These are phyloP conservation scores for Fusarium nelsonii DNA, from an alignment of 2,329 filamentous ascomycete genomes.

Conservation along the genomic window DNA sequence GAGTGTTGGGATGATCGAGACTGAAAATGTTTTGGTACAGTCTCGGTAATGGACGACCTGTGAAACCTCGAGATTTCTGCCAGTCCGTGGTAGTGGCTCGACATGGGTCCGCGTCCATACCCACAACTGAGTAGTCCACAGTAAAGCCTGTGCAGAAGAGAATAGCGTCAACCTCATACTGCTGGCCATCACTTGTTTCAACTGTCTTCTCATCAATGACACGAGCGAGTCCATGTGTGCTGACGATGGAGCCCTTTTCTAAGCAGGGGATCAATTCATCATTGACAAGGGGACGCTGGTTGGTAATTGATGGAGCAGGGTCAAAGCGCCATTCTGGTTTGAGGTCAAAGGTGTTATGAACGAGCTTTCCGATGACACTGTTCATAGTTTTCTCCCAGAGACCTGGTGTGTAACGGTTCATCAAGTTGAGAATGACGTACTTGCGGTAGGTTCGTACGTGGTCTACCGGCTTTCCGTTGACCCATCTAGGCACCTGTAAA, in stretches of 20 bases:
- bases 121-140: slow-evolving; percentile 9
- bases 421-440: slow-evolving; percentile 13
- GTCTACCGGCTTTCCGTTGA: slow-evolving; percentile 13
- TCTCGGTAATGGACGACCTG: background rate
- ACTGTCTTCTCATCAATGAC: slow-evolving; percentile 11
- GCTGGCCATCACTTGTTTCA: slow-evolving; percentile 5
- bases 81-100: slow-evolving; percentile 7
- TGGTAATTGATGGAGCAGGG: slow-evolving; percentile 13
- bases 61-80: slow-evolving; percentile 4
- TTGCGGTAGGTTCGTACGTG: slow-evolving; percentile 15
- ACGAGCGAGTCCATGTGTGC: slow-evolving; percentile 1
- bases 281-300: slow-evolving; percentile 15
- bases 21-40: slow-evolving; percentile 16
- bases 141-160: slow-evolving; percentile 16
- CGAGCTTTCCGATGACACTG: slow-evolving; percentile 14
- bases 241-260: slow-evolving; percentile 5
- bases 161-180: slow-evolving; percentile 13
- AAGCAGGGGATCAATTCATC: slow-evolving; percentile 7
- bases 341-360: slow-evolving; percentile 5
- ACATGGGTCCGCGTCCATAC: slow-evolving; percentile 5
- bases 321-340: slow-evolving; percentile 15
- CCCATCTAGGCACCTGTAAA: slow-evolving; percentile 3
- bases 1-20: slow-evolving; percentile 8
- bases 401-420: slow-evolving; percentile 3
- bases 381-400: slow-evolving; percentile 20